These are phyloP conservation scores for Nakaseomyces sp. DNA, from an alignment of 1,139 yeast genomes.

Conservation along the genomic window DNA sequence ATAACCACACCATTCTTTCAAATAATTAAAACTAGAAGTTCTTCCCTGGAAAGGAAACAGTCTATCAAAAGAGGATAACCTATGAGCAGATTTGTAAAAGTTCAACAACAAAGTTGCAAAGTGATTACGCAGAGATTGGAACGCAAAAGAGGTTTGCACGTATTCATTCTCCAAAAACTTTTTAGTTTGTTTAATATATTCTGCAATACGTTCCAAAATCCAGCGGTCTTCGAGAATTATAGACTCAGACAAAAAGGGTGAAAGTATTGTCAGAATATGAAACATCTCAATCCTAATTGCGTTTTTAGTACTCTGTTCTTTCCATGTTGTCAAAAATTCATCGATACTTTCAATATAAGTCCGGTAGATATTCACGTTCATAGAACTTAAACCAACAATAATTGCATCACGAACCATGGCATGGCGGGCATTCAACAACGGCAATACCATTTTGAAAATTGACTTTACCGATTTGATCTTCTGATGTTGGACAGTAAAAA, in stretches of 20 bases:
- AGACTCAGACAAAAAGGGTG: conserved; percentile 49
- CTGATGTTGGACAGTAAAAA: conserved; percentile 77
- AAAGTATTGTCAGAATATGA: conserved; percentile 66
- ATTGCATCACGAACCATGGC: conserved; percentile 74
- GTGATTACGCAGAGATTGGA: conserved; percentile 68
- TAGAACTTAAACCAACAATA: conserved; percentile 76
- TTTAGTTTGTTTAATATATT: conserved; percentile 58
- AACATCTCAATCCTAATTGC: conserved; percentile 66
- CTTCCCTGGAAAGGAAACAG: conserved; percentile 84
- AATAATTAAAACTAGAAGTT: conserved; percentile 67
- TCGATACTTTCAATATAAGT: conserved; percentile 76
- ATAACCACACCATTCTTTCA: conserved; percentile 92
- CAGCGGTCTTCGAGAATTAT: conserved; percentile 55
- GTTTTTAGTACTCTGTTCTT: conserved; percentile 31
- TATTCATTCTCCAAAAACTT: conserved; percentile 48
- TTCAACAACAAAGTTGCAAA: conserved; percentile 72
- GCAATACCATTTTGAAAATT: conserved; percentile 79
- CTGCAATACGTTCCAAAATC: conserved; percentile 56
- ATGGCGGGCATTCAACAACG: conserved; percentile 65
- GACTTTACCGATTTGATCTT: conserved; percentile 89
- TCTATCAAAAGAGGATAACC: conserved; percentile 31
- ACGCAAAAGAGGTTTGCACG: conserved; percentile 61
- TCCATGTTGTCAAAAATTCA: conserved; percentile 54
- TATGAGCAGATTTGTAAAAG: conserved; percentile 47
- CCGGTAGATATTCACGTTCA: conserved; percentile 80